Conservation (phyloP, 116 monocot species). For the Dioscorea cayenensis region DNA sequence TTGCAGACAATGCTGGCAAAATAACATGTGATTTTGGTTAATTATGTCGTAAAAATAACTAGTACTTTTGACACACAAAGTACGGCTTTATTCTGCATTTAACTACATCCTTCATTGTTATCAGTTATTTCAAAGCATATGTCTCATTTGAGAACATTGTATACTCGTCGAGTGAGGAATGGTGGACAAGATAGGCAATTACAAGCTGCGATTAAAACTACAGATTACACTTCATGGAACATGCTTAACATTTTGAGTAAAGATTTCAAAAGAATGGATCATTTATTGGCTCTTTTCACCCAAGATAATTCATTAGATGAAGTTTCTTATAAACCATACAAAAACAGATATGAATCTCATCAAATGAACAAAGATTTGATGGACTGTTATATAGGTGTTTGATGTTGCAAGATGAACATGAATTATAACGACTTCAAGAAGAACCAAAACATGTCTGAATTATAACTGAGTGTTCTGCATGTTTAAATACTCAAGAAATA, state of each 20-base stretch:
- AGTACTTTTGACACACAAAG: neutral
- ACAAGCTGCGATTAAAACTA: neutral
- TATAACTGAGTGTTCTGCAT: too few species aligned
- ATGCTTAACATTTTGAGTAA: too few species aligned
- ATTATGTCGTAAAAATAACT: neutral
- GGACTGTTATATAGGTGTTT: neutral
- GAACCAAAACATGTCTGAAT: too few species aligned
- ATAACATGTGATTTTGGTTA: neutral
- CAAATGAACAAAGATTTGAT: neutral
- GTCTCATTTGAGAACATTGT: too few species aligned
- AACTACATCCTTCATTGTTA: neutral
- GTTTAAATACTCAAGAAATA: neutral
- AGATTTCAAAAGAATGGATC: too few species aligned
- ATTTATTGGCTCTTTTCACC: too few species aligned
- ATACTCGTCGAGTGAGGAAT: too few species aligned
- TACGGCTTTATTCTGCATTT: neutral
- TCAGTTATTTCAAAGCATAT: neutral
- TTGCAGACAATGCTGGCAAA: slow-evolving; percentile 33
- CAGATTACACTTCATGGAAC: neutral
- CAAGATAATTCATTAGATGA: too few species aligned
- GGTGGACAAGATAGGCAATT: too few species aligned
- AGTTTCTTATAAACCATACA: too few species aligned
- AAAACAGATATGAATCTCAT: too few species aligned
- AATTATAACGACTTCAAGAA: too few species aligned
- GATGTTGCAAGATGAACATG: neutral